Conservation (phyloP, 306 rosid species). For the Cicer arietinum region DNA sequence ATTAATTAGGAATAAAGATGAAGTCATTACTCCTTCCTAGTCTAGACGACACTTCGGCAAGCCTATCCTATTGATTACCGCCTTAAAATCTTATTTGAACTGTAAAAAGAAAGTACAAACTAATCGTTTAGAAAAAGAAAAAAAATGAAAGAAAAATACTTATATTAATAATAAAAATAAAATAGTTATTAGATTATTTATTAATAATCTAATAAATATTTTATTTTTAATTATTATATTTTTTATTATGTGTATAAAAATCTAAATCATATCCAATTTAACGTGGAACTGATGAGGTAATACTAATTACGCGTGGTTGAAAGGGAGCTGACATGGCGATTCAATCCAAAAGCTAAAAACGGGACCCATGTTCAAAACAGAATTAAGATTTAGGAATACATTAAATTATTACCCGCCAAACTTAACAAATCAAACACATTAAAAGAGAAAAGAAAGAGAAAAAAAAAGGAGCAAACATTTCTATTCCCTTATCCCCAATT, state of each 20-base stretch:
- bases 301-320: not conserved
- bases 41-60: not conserved
- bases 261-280: too few species aligned
- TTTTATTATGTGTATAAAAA: too few species aligned
- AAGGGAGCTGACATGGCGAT: conserved; percentile 38
- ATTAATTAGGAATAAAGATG: too few species aligned
- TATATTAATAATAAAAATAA: too few species aligned
- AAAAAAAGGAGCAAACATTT: not conserved
- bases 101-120: not conserved
- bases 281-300: too few species aligned
- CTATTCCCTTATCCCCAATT: conserved; percentile 12
- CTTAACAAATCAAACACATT: conserved; percentile 14
- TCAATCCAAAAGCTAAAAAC: conserved; percentile 17
- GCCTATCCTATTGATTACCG: not conserved
- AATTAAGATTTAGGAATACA: not conserved
- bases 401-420: conserved; percentile 16
- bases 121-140: not conserved
- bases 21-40: not conserved
- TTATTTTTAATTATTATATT: too few species aligned
- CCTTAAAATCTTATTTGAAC: not conserved
- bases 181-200: too few species aligned
- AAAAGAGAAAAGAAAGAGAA: too few species aligned
- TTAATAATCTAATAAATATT: too few species aligned
- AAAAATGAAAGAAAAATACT: not conserved
- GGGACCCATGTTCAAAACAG: conserved; percentile 15